A percentile compares a stretch with the other conserved stretches of the same genome.
These are phyloP conservation scores for Amanita rubescens DNA, from an alignment of 768 basidiomycete species.

Conservation along the genomic window DNA sequence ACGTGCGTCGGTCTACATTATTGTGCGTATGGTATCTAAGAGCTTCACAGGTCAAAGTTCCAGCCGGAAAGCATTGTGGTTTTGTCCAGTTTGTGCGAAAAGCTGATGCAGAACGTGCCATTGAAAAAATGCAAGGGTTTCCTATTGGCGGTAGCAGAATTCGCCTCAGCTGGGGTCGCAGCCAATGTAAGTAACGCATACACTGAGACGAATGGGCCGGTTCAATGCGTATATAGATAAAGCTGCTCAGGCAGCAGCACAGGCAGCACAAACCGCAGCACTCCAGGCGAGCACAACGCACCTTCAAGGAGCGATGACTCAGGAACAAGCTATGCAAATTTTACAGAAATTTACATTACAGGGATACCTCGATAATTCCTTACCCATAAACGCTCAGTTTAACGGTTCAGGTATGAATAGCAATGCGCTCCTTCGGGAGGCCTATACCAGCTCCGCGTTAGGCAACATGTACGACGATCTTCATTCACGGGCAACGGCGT, in stretches of 20 bases:
- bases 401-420: slow-evolving; percentile 14
- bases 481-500: background rate
- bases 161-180: slow-evolving; percentile 87
- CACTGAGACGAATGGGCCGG: background rate
- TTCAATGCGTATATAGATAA: slow-evolving; percentile 47
- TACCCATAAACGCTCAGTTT: slow-evolving; percentile 5
- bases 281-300: slow-evolving; percentile 33
- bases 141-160: slow-evolving; percentile 90
- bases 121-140: slow-evolving; percentile 96
- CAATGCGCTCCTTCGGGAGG: slow-evolving; percentile 11
- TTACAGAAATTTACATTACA: slow-evolving; percentile 47
- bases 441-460: slow-evolving; percentile 14
- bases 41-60: slow-evolving; percentile 80
- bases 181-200: slow-evolving; percentile 60
- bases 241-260: slow-evolving; percentile 85
- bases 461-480: slow-evolving; percentile 1
- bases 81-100: slow-evolving; percentile 95
- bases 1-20: slow-evolving; percentile 41
- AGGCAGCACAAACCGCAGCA: slow-evolving; percentile 71
- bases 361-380: slow-evolving; percentile 25
- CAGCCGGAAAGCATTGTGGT: slow-evolving; percentile 90
- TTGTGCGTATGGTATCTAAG: slow-evolving; percentile 10
- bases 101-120: slow-evolving; percentile 85
- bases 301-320: slow-evolving; percentile 31
- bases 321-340: slow-evolving; percentile 57